phyloP scores from a whole-genome alignment of 2,329 filamentous ascomycete species.

The Monosporascus sp. region DNA sequence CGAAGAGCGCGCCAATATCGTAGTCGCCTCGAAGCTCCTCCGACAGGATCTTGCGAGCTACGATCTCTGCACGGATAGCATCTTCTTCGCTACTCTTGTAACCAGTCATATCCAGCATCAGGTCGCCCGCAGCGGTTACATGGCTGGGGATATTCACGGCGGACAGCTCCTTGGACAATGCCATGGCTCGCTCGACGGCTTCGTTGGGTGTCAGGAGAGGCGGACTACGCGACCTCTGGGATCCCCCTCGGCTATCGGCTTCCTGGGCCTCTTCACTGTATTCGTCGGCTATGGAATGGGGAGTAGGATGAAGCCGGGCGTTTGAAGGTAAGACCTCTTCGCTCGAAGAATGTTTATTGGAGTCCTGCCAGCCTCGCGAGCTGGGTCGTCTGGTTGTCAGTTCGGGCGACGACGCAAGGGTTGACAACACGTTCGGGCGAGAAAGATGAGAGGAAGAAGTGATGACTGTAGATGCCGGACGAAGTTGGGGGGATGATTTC shows the following conservation, averaged over 20 bases:
- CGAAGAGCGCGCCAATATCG: conserved; percentile 91
- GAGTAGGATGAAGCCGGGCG: conserved; percentile 29
- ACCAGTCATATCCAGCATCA: conserved; percentile 97
- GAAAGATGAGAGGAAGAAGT: conserved; percentile 21
- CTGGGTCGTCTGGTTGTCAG: conserved; percentile 38
- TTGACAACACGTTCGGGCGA: conserved; percentile 37
- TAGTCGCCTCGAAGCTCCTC: conserved; percentile 94
- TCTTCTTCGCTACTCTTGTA: conserved; percentile 95
- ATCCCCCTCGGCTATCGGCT: conserved; percentile 31
- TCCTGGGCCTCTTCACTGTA: conserved; percentile 30
- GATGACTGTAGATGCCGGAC: conserved; percentile 42
- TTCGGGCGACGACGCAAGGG: conserved; percentile 49
- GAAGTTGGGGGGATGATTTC: conserved; percentile 31
- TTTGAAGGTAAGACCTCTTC: conserved; percentile 48
- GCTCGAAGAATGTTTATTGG: conserved; percentile 40
- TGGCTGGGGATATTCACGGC: conserved; percentile 88
- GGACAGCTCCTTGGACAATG: conserved; percentile 80
- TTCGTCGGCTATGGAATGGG: conserved; percentile 19
- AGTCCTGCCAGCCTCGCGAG: conserved; percentile 46
- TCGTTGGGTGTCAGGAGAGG: conserved; percentile 66
- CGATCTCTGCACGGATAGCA: conserved; percentile 82
- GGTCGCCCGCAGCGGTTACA: conserved; percentile 85
- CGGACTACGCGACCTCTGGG: conserved; percentile 68
- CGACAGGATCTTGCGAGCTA: conserved; percentile 84
- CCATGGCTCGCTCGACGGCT: conserved; percentile 76